These are phyloP conservation scores for Vaccinium vitisidaea DNA, from an alignment of 148 eudicot genomes.

Conservation along the genomic window DNA sequence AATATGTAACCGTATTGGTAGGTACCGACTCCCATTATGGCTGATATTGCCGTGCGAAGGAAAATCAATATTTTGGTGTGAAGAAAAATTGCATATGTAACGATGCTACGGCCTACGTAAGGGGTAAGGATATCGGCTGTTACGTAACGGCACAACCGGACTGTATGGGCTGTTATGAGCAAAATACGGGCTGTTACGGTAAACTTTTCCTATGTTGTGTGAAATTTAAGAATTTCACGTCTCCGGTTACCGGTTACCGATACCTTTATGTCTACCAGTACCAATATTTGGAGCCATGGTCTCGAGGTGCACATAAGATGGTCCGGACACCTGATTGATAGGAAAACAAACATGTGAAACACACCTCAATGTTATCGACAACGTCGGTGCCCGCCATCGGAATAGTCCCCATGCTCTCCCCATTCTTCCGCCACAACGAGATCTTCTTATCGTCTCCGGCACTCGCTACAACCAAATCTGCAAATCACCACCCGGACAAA, in stretches of 20 bases:
- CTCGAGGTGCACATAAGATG: too few relatives aligned
- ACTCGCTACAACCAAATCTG: constrained; percentile 92
- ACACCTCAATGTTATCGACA: constrained; percentile 59
- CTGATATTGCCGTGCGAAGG: background rate
- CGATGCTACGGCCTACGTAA: background rate
- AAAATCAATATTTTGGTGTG: background rate
- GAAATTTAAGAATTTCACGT: background rate
- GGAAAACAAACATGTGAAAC: background rate
- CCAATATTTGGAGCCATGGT: too few relatives aligned
- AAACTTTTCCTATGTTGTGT: background rate
- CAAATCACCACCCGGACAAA: background rate
- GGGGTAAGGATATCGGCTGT: background rate
- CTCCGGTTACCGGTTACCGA: background rate
- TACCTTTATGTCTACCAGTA: background rate
- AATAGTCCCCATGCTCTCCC: constrained; percentile 61
- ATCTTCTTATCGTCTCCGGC: constrained; percentile 77
- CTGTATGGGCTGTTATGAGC: background rate
- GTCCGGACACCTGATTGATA: too few relatives aligned
- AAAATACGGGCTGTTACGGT: background rate
- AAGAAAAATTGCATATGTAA: background rate
- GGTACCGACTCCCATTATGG: background rate
- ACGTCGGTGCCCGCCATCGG: constrained; percentile 44
- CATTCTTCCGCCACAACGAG: constrained; percentile 65
- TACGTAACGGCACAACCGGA: background rate
- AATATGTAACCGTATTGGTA: background rate